Percentiles rank a stretch among this genome's conserved stretches.
phyloP scores from a whole-genome alignment of 805 yeast species.

The Candida andamanensis region DNA sequence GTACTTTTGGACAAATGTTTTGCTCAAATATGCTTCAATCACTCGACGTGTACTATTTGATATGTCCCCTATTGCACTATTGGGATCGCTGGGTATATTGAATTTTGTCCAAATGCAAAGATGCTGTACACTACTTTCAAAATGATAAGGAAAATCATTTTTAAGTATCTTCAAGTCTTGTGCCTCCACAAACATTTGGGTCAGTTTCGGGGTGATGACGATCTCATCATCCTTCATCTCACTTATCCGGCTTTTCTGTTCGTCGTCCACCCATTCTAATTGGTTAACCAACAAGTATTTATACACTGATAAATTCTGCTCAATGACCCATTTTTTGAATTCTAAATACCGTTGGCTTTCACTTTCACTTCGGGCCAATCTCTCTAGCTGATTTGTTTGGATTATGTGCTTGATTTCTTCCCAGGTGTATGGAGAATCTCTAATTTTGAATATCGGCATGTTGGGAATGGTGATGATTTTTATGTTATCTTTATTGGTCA shows the following conservation, averaged over 20 bases:
- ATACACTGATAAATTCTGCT: conserved; percentile 36
- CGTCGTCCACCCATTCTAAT: conserved; percentile 45
- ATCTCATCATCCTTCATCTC: conserved; percentile 15
- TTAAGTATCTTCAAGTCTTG: conserved; percentile 41
- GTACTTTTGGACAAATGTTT: conserved; percentile 45
- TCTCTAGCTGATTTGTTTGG: conserved; percentile 37
- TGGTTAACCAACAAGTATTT: conserved; percentile 45
- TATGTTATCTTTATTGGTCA: conserved; percentile 2
- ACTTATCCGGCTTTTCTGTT: conserved; percentile 12
- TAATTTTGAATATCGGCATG: conserved; percentile 36
- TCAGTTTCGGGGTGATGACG: conserved; percentile 8
- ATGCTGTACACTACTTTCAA: conserved; percentile 48
- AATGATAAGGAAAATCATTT: conserved; percentile 67
- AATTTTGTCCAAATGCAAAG: conserved; percentile 65
- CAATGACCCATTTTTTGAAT: conserved; percentile 39
- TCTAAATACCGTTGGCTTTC: conserved; percentile 40
- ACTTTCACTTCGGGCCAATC: conserved; percentile 44
- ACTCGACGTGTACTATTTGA: conserved; percentile 33
- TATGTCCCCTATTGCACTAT: conserved; percentile 48
- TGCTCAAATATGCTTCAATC: conserved; percentile 42
- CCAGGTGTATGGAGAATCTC: conserved; percentile 44
- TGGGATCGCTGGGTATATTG: conserved; percentile 47
- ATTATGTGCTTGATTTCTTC: conserved; percentile 35
- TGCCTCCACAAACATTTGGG: conserved; percentile 35
- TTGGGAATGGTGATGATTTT: conserved; percentile 23